A percentile compares a stretch with the other conserved stretches of the same genome.
Evolutionary conservation across 192 early-diverging fungal species (phyloP).

Genomic region (Linnemannia schmuckeri): DNA sequence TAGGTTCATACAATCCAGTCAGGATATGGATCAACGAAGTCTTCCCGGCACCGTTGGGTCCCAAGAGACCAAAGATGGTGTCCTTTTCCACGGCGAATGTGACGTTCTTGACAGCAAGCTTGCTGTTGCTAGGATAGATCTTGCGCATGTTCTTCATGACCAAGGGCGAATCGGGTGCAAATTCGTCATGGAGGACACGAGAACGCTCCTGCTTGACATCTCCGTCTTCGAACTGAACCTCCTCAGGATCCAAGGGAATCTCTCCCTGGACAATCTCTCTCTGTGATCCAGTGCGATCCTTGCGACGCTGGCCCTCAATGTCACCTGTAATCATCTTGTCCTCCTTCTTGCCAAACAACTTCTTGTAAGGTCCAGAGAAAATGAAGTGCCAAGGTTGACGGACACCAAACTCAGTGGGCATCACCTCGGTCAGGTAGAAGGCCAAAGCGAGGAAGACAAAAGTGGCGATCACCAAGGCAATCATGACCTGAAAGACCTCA

Average conservation of each 20-base stretch:
- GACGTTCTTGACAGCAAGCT: slow-evolving; percentile 77
- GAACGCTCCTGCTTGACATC: slow-evolving; percentile 74
- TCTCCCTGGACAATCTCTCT: slow-evolving; percentile 44
- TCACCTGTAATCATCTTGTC: neutral
- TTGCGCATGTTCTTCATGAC: slow-evolving; percentile 71
- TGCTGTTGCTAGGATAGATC: slow-evolving; percentile 65
- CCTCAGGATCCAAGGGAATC: slow-evolving; percentile 55
- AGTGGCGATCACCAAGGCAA: slow-evolving; percentile 65
- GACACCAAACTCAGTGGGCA: slow-evolving; percentile 77
- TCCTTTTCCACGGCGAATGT: slow-evolving; percentile 72
- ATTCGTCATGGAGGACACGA: slow-evolving; percentile 61
- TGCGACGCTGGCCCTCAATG: slow-evolving; percentile 35
- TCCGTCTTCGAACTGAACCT: slow-evolving; percentile 68
- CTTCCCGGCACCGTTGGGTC: slow-evolving; percentile 81
- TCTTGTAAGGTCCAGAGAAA: slow-evolving; percentile 50
- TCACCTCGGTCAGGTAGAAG: slow-evolving; percentile 59
- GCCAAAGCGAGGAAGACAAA: slow-evolving; percentile 64
- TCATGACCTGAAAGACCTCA: slow-evolving; percentile 69
- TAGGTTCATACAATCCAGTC: slow-evolving; percentile 74
- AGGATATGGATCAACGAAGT: slow-evolving; percentile 79
- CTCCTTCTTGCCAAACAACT: slow-evolving; percentile 41
- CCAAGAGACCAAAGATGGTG: slow-evolving; percentile 77
- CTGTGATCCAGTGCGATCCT: slow-evolving; percentile 23
- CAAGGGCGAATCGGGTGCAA: slow-evolving; percentile 60
- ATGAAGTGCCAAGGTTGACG: slow-evolving; percentile 74